A percentile compares a stretch with the other conserved stretches of the same genome.
phyloP scores from a whole-genome alignment of 768 basidiomycete genomes.

The Kwoniella shandongensis region DNA sequence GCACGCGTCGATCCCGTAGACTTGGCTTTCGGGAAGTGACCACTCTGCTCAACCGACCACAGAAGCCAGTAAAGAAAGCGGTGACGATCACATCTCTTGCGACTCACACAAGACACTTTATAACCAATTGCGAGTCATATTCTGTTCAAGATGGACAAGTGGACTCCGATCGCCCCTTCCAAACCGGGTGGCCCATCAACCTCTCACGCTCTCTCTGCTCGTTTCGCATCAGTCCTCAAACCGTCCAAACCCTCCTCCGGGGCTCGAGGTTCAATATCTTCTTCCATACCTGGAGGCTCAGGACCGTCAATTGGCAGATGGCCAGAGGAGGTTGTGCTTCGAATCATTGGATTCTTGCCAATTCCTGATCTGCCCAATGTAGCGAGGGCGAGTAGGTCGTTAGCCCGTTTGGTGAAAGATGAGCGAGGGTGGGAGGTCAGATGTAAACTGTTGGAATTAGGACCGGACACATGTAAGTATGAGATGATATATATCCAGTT shows the following conservation, averaged over 20 bases:
- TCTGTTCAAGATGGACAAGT: slow-evolving; percentile 20
- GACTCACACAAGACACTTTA: too few relatives aligned
- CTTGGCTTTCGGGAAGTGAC: too few relatives aligned
- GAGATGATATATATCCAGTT: background rate
- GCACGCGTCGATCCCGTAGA: too few relatives aligned
- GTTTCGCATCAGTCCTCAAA: slow-evolving; percentile 51
- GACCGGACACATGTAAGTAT: slow-evolving; percentile 38
- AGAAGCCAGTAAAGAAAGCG: too few relatives aligned
- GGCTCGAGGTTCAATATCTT: slow-evolving; percentile 18
- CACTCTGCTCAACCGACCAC: too few relatives aligned
- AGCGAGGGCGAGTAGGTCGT: slow-evolving; percentile 65
- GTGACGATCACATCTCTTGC: background rate
- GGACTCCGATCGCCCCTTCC: slow-evolving; percentile 28
- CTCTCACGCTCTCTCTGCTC: slow-evolving; percentile 36
- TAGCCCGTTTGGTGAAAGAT: slow-evolving; percentile 65
- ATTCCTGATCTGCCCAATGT: slow-evolving; percentile 79
- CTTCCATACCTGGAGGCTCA: too few relatives aligned
- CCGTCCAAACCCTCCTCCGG: slow-evolving; percentile 46
- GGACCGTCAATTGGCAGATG: slow-evolving; percentile 68
- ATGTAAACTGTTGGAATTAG: slow-evolving; percentile 62
- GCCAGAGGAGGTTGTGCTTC: slow-evolving; percentile 72
- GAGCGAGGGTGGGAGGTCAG: slow-evolving; percentile 76
- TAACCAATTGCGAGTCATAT: too few relatives aligned
- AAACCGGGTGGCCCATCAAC: slow-evolving; percentile 59
- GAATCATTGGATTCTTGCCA: slow-evolving; percentile 71